Percentiles rank a stretch among this genome's conserved stretches.
These are phyloP conservation scores for Pugionium dolabratum DNA, from an alignment of 345 rosid genomes.

Conservation along the genomic window DNA sequence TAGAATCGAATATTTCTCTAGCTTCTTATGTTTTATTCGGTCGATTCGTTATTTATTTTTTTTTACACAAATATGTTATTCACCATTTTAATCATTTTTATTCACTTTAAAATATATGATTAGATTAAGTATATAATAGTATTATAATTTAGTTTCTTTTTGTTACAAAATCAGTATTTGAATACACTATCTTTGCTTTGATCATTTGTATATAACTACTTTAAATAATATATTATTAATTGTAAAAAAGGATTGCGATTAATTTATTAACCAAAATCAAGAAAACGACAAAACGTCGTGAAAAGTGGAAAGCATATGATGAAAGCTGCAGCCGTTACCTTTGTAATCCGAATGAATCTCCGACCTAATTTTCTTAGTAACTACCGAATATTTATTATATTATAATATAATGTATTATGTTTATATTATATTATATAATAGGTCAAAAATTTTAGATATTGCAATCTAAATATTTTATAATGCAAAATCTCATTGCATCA, in stretches of 20 bases:
- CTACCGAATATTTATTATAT: not conserved
- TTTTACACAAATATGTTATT: too few relatives aligned
- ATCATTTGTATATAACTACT: not conserved
- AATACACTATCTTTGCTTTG: not conserved
- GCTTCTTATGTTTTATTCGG: not conserved
- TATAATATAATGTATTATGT: not conserved
- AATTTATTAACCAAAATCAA: not conserved
- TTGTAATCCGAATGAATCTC: constrained; percentile 26
- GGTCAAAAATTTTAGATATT: constrained; percentile 8
- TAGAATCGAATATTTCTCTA: not conserved
- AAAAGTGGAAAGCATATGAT: constrained; percentile 33
- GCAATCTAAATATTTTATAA: constrained; percentile 12
- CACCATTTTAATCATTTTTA: too few relatives aligned
- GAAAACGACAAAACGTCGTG: constrained; percentile 25
- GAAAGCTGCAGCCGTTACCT: constrained; percentile 31
- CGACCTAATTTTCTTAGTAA: constrained; percentile 1
- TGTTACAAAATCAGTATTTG: too few relatives aligned
- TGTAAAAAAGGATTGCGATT: not conserved
- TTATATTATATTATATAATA: constrained; percentile 6
- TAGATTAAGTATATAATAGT: not conserved
- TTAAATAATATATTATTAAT: too few relatives aligned
- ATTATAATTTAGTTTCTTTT: too few relatives aligned
- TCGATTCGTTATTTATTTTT: not conserved
- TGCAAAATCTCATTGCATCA: constrained; percentile 26
- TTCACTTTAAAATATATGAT: not conserved